Percentiles rank a stretch among this genome's conserved stretches.
phyloP scores from a whole-genome alignment of 2,329 filamentous ascomycete species.

The Venturia carpophila region DNA sequence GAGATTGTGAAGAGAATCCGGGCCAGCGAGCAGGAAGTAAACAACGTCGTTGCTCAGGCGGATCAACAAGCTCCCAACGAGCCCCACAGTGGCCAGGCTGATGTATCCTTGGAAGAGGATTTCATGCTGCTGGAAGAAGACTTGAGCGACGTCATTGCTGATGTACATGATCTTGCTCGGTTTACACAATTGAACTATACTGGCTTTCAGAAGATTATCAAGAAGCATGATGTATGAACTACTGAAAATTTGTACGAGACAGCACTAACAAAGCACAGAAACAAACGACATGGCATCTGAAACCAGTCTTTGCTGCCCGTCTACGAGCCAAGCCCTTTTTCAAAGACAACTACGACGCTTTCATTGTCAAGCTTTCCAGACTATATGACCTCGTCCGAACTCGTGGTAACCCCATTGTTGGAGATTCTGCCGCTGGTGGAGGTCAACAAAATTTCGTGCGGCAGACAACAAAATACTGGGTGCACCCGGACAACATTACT shows the following conservation, averaged over 20 bases:
- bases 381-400: slow-evolving; percentile 93
- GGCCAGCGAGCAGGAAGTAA: slow-evolving; percentile 80
- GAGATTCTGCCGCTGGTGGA: slow-evolving; percentile 85
- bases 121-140: slow-evolving; percentile 91
- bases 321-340: slow-evolving; percentile 97
- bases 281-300: slow-evolving; percentile 86
- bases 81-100: slow-evolving; percentile 29
- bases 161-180: slow-evolving; percentile 95
- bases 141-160: slow-evolving; percentile 93
- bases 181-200: slow-evolving; percentile 98
- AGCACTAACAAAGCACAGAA: slow-evolving; percentile 50
- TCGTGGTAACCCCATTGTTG: slow-evolving; percentile 82
- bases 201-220: slow-evolving; percentile 99
- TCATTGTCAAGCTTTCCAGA: slow-evolving; percentile 88
- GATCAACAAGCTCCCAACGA: slow-evolving; percentile 44
- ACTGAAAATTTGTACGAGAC: not conserved
- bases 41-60: slow-evolving; percentile 71
- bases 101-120: slow-evolving; percentile 71
- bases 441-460: slow-evolving; percentile 92
- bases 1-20: slow-evolving; percentile 90
- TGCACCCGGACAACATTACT: slow-evolving; percentile 95
- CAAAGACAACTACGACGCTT: slow-evolving; percentile 96
- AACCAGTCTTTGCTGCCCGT: slow-evolving; percentile 89
- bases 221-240: slow-evolving; percentile 84
- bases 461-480: slow-evolving; percentile 99